Base-by-base conservation (phyloP, 164 flowering plant species). In the Vitis labrusca region DNA sequence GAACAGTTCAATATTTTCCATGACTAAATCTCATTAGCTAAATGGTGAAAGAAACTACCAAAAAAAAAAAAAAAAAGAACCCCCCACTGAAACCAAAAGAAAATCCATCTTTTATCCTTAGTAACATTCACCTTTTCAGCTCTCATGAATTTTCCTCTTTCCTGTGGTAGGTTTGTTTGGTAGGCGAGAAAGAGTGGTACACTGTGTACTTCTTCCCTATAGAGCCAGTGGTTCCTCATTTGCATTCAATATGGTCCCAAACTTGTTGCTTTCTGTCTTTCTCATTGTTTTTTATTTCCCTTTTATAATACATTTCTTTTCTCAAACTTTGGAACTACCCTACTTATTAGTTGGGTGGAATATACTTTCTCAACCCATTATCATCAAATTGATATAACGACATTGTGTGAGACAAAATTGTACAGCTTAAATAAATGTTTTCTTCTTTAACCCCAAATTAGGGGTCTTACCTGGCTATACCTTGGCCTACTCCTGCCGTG, bases 361-460 rank as follows among this genome's bases (percentile, higher is more conserved):
- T 50, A 29, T 51, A 52, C 19, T 14, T 54, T 4, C 3, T 1
- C 61, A 32, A 1, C 55, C 27, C 0, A 66, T 66, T 62, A 14
- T 3, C 49, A 11, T 32, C n/a, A 19, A n/a, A 17, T 30, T 9
- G 44, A 27, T 62, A 60, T 72, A 50, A 66, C 50, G 74, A 65
- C 69, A 58, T 58, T 59, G 50, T 50, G 56, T 29, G 14, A 58
- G 74, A 65, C 69, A 64, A 59, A 8, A 30, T 64, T 65, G 12
- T 50, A 59, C 56, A 56, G 63, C 54, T 65, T 53, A 27, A 65
- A 52, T 49, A 52, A 30, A 23, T 49, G 5, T 8, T 47, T 2
- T 13, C 48, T 10, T 19, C 30, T 15, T 30, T 63, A 44, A 8
- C 17, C 65, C 53, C 27, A 50, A 50, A 47, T 23, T 8, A 11